A percentile compares a stretch with the other conserved stretches of the same genome.
Evolutionary conservation across 2,329 filamentous ascomycete species (phyloP).

Genomic region (Paraconiothyrium sp.): DNA sequence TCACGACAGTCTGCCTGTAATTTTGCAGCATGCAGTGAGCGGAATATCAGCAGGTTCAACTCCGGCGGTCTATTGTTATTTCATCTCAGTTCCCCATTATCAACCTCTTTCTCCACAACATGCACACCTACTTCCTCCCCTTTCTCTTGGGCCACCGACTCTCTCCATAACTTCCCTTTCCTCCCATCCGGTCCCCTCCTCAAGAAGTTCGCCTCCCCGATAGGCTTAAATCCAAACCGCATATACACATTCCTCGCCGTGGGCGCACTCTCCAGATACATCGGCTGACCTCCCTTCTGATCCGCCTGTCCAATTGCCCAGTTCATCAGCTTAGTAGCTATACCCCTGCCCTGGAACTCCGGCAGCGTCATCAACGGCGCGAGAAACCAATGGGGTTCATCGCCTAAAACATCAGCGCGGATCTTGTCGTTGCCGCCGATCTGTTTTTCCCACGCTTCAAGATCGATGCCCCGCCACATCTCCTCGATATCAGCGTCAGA

Average conservation of each 20-base stretch:
- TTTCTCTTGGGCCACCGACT: not conserved
- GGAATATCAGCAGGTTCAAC: too few species aligned
- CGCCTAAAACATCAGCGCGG: conserved; percentile 14
- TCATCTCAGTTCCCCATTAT: not conserved
- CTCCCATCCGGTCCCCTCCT: conserved; percentile 3
- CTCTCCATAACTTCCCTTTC: not conserved
- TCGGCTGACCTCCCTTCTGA: conserved; percentile 7
- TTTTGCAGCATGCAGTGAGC: too few species aligned
- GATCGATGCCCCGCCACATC: conserved; percentile 22
- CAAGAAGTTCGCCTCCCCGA: conserved; percentile 6
- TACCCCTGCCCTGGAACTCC: conserved; percentile 23
- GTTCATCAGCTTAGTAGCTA: conserved; percentile 19
- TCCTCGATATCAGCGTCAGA: conserved; percentile 20
- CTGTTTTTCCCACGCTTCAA: conserved; percentile 14
- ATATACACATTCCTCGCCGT: conserved; percentile 19
- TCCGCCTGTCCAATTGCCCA: conserved; percentile 23
- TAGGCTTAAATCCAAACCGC: conserved; percentile 19
- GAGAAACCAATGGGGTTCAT: conserved; percentile 22
- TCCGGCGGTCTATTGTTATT: not conserved
- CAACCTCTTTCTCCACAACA: conserved; percentile 12
- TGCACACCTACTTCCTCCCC: conserved; percentile 16
- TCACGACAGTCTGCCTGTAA: too few species aligned
- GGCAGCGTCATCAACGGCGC: conserved; percentile 9
- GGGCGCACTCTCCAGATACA: conserved; percentile 26
- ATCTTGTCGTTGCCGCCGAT: conserved; percentile 17